Evolutionary conservation across 1,139 yeast genomes (phyloP).

Genomic region (Blastobotrys petasosporus): DNA sequence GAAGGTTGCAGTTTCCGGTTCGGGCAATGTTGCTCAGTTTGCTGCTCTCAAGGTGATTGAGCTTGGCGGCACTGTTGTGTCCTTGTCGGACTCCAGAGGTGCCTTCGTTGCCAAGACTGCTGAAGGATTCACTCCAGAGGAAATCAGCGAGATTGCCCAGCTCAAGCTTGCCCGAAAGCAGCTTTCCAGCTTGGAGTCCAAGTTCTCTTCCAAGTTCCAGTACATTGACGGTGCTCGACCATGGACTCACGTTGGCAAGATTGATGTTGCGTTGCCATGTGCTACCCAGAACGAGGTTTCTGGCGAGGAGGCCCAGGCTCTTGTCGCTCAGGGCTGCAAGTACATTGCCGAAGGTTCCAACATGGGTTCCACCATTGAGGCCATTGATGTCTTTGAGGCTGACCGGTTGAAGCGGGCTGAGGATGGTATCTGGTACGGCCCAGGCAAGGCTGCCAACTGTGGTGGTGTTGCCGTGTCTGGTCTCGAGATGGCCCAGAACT

Average conservation of each 20-base stretch:
- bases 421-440: constrained; percentile 92
- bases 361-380: constrained; percentile 98
- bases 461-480: constrained; percentile 99
- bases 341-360: constrained; percentile 98
- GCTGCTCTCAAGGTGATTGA: constrained; percentile 97
- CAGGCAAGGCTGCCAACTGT: constrained; percentile 98
- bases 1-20: constrained; percentile 93
- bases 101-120: constrained; percentile 47
- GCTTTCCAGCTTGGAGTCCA: constrained; percentile 60
- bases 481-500: constrained; percentile 99
- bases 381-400: constrained; percentile 89
- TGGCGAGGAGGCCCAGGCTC: constrained; percentile 93
- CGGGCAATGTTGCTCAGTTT: constrained; percentile 98
- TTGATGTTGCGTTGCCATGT: constrained; percentile 94
- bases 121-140: constrained; percentile 81
- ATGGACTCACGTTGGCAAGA: constrained; percentile 87
- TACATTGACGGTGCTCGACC: constrained; percentile 94
- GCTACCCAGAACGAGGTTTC: constrained; percentile 98
- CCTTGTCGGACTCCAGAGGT: constrained; percentile 94
- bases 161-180: constrained; percentile 80
- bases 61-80: constrained; percentile 91
- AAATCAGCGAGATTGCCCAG: constrained; percentile 67
- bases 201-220: constrained; percentile 47
- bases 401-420: constrained; percentile 50
- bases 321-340: constrained; percentile 86